Evolutionary conservation across 2,329 filamentous ascomycete genomes (phyloP).

Genomic region (Sporothrix globosa): DNA sequence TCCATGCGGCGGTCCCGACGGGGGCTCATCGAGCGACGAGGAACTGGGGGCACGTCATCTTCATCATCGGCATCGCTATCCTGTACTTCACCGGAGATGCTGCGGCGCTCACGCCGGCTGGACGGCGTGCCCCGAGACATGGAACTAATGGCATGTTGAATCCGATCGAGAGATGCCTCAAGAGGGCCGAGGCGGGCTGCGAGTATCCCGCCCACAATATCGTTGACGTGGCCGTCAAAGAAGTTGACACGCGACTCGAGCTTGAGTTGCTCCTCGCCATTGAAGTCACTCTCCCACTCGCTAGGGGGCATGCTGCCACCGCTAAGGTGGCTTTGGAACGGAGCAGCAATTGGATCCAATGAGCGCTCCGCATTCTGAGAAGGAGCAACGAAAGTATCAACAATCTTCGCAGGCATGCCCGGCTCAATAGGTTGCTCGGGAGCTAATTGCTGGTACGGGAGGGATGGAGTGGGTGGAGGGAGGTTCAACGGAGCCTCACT

Average conservation of each 20-base stretch:
- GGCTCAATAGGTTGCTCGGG: constrained; percentile 52
- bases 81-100: constrained; percentile 68
- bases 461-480: constrained; percentile 46
- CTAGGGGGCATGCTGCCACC: constrained; percentile 70
- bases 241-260: constrained; percentile 79
- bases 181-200: constrained; percentile 77
- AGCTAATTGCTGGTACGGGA: constrained; percentile 40
- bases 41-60: constrained; percentile 66
- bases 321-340: constrained; percentile 66
- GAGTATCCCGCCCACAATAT: constrained; percentile 77
- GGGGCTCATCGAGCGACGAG: constrained; percentile 74
- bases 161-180: constrained; percentile 74
- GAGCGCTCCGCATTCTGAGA: not conserved
- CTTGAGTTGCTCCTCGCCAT: constrained; percentile 81
- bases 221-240: constrained; percentile 89
- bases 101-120: constrained; percentile 63
- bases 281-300: constrained; percentile 89
- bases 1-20: constrained; percentile 77
- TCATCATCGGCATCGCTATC: constrained; percentile 95
- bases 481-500: constrained; percentile 59
- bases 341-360: constrained; percentile 53
- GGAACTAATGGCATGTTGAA: constrained; percentile 69
- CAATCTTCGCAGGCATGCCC: constrained; percentile 54
- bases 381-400: constrained; percentile 4
- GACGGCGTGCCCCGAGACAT: constrained; percentile 58